A percentile compares a stretch with the other conserved stretches of the same genome.
These are phyloP conservation scores for Drechslera avenae DNA, from an alignment of 2,329 filamentous ascomycete genomes.

Conservation along the genomic window DNA sequence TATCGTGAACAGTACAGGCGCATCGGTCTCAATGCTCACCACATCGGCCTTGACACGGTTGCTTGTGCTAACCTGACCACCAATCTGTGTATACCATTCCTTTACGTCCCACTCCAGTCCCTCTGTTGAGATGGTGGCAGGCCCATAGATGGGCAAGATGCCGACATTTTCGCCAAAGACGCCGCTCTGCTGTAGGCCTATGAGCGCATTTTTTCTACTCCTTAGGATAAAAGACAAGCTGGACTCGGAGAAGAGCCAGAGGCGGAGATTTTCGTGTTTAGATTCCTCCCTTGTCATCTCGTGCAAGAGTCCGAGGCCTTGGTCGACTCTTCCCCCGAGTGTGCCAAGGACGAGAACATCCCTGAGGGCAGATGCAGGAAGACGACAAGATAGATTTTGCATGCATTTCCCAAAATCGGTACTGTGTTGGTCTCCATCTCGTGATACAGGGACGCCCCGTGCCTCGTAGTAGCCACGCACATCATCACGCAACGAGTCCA, in stretches of 20 bases:
- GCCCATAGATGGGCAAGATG: constrained; percentile 82
- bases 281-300: constrained; percentile 69
- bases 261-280: constrained; percentile 49
- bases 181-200: constrained; percentile 57
- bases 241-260: constrained; percentile 82
- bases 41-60: constrained; percentile 54
- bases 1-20: constrained; percentile 56
- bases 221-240: constrained; percentile 84
- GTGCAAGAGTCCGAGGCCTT: constrained; percentile 86
- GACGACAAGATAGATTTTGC: constrained; percentile 61
- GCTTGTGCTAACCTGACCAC: constrained; percentile 56
- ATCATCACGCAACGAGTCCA: constrained; percentile 76
- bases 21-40: constrained; percentile 49
- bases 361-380: constrained; percentile 38
- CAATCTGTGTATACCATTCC: constrained; percentile 71
- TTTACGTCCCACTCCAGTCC: constrained; percentile 91
- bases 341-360: constrained; percentile 83
- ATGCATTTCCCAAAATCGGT: constrained; percentile 89
- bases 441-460: constrained; percentile 65
- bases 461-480: constrained; percentile 70
- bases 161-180: constrained; percentile 80
- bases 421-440: constrained; percentile 79
- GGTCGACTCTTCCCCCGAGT: constrained; percentile 88
- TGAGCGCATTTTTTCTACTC: constrained; percentile 69
- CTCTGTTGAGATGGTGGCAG: constrained; percentile 74